Evolutionary conservation across 305 asterid genomes (phyloP).

Genomic region (Stenogyne calaminthoides): DNA sequence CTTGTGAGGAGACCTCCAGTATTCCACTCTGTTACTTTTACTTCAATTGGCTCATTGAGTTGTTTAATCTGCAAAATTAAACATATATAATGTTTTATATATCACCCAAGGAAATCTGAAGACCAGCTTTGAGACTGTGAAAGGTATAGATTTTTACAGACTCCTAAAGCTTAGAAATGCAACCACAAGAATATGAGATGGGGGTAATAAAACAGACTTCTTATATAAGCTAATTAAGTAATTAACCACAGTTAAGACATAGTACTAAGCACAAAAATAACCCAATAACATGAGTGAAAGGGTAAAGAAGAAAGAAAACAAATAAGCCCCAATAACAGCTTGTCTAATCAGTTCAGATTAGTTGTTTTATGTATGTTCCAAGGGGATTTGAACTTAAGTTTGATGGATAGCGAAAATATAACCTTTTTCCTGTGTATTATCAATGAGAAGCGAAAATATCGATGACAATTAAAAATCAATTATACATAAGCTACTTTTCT

Average conservation of each 20-base stretch:
- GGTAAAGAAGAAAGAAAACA: neutral
- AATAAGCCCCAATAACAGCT: neutral
- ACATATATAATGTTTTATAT: conserved; percentile 23
- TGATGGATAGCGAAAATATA: neutral
- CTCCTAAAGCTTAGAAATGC: conserved; percentile 3
- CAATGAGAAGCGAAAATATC: neutral
- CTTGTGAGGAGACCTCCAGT: conserved; percentile 93
- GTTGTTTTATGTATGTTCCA: neutral
- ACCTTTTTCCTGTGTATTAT: neutral
- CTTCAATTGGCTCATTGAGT: conserved; percentile 78
- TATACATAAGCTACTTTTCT: neutral
- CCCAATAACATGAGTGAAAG: neutral
- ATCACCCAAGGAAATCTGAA: neutral
- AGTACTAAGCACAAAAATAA: neutral
- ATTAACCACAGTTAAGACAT: neutral
- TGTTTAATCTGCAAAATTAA: conserved; percentile 66
- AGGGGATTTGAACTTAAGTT: neutral
- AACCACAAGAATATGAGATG: neutral
- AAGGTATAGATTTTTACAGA: conserved; percentile 12
- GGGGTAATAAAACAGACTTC: neutral
- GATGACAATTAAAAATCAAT: neutral
- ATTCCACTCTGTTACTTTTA: conserved; percentile 89
- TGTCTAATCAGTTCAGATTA: neutral
- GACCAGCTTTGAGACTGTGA: conserved; percentile 6
- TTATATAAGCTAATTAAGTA: conserved; percentile 1